Evolutionary conservation across 257 asterid species (phyloP), one percentile per base, ranked within the genome.

Genomic region (Solanum habrochaites): DNA sequence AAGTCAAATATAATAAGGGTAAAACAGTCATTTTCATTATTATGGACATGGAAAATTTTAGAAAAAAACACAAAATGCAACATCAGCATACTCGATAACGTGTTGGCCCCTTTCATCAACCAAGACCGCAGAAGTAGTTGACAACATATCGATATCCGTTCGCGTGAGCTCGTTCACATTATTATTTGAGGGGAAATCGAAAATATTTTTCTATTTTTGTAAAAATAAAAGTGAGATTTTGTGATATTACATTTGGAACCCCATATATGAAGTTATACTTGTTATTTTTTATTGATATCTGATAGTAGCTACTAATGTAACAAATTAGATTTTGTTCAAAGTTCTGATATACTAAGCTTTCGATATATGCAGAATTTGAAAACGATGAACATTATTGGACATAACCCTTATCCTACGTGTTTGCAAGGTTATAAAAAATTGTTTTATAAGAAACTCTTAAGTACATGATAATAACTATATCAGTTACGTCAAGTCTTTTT

Each of bases 31-130:
- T 80, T 78, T 11, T 3, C 1, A 18, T 72, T 10, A 47, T 27
- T 77, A 31, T 9, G 20, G 27, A 45, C 27, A 47, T 47, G n/a
- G 18, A 78, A 7, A 45, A 4, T 5, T 21, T 18, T 47, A 16
- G n/a, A 27, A 27, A n/a, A 45, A 32, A 80, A 47, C 18, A 80
- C 42, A 47, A 80, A 29, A 77, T 18, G 49, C 40, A 78, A 43
- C 83, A 45, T 16, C 43, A 80, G 20, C 85, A 47, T 47, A 47
- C 85, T 29, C 43, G 45, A 81, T 49, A 81, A 49, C 85, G 85
- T 47, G 85, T 80, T 85, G 88, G 88, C 88, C 88, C 88, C 86
- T 85, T 75, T 74, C 14, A 47, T 12, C 20, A 21, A 11, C 25
- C 14, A 31, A 32, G 75, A 85, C 88, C 73, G 2, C 18, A 31